Evolutionary conservation across 768 basidiomycete species (phyloP).

Genomic region (Roridomyces roridus): DNA sequence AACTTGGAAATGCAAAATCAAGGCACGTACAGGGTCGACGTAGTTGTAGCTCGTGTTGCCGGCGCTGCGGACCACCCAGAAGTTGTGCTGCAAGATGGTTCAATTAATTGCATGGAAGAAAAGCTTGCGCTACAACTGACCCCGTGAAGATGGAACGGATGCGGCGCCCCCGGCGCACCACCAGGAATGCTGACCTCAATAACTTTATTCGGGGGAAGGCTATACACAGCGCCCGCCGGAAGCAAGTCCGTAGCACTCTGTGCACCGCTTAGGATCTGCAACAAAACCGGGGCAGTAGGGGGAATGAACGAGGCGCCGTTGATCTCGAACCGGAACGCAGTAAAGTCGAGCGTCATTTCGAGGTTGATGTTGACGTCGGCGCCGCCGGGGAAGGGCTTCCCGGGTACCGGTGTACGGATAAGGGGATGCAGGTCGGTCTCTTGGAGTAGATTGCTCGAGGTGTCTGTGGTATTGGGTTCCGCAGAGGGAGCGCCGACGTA

Average conservation of each 20-base stretch:
- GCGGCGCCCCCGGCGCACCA: slow-evolving; percentile 1
- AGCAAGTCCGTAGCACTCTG: slow-evolving; percentile 32
- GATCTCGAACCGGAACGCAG: not conserved
- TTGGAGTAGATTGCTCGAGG: slow-evolving; percentile 28
- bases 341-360: slow-evolving; percentile 8
- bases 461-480: slow-evolving; percentile 35
- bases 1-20: not conserved
- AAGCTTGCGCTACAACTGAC: not conserved
- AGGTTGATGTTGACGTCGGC: slow-evolving; percentile 43
- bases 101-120: not conserved
- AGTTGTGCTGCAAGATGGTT: slow-evolving; percentile 29
- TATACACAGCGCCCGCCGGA: slow-evolving; percentile 23
- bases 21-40: slow-evolving; percentile 8
- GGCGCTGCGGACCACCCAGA: slow-evolving; percentile 37
- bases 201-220: slow-evolving; percentile 9
- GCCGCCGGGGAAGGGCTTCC: slow-evolving; percentile 38
- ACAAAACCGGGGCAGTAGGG: slow-evolving; percentile 7
- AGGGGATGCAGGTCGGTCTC: slow-evolving; percentile 36
- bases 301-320: not conserved
- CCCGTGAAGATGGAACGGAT: slow-evolving; percentile 16
- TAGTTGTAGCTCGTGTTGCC: slow-evolving; percentile 26
- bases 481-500: slow-evolving; percentile 38
- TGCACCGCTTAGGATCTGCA: slow-evolving; percentile 34
- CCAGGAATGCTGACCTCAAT: slow-evolving; percentile 13
- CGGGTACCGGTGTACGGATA: slow-evolving; percentile 31